Evolutionary conservation across 768 basidiomycete species (phyloP), one percentile per base, ranked within the genome.

Genomic region (Termitomyces sp.): DNA sequence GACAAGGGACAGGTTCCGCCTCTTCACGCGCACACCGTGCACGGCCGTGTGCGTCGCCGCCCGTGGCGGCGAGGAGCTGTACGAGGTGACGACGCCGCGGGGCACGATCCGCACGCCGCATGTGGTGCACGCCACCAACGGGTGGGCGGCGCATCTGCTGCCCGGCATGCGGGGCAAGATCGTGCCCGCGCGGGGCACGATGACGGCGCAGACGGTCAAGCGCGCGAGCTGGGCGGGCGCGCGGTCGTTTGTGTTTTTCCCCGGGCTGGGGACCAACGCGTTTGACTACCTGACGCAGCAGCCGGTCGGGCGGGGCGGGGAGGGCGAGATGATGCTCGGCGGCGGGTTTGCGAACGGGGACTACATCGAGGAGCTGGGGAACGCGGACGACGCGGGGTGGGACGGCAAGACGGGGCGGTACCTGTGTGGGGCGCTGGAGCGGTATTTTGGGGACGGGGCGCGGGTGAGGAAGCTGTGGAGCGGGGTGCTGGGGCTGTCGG

Each of bases 81-180:
- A 89, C 70, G 74, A 71, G 9, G 73, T 91, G n/a, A 59, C 66
- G 20, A 93, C 92, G 1, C 74, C 85, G 0, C 75, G 78, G 51
- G 92, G 92, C 0, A 65, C 62, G 5, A 75, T 91, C 26, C 69
- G 63, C 16, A 73, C 89, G 0, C 71, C 69, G 3, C 88, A 90
- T 67, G 76, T 95, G 44, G 74, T 95, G 11, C 92, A 93, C 66
- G 89, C 90, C 2, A 93, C 91, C 3, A 96, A 96, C 67, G 92
- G 81, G 20, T 94, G 92, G 84, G 74, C 77, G 2, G 83, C 89
- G 1, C 85, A 90, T 61, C 79, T 95, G 45, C 72, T 95, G 55
- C 74, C 78, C 13, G 78, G 79, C 0, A 74, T 90, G 73, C 80
- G 83, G 20, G 74, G 74, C 52, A 88, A 82, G 66, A 81, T 90